A percentile compares a stretch with the other conserved stretches of the same genome.
Conservation (phyloP, 306 rosid species). For the Sicyos edulis region DNA sequence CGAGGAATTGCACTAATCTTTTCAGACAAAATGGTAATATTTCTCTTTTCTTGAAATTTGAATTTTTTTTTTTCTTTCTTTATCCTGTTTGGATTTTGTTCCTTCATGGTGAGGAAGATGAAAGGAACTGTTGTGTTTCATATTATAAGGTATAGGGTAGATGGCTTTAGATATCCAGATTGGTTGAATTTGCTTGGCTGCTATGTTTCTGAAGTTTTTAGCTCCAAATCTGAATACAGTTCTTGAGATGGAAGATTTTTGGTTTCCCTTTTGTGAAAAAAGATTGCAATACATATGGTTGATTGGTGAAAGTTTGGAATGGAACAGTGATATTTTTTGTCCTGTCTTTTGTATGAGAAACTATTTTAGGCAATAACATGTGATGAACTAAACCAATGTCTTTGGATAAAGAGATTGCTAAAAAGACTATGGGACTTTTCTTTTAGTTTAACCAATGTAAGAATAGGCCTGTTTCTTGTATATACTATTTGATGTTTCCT, state of each 20-base stretch:
- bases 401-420: neutral
- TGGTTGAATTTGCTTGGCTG: neutral
- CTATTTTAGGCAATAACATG: neutral
- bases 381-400: neutral
- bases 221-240: constrained; percentile 10
- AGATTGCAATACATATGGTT: neutral
- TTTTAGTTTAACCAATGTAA: neutral
- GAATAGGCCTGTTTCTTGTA: neutral
- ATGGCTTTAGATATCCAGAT: neutral
- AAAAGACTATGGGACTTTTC: neutral
- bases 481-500: neutral
- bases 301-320: neutral
- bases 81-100: neutral
- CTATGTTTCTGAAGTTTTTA: neutral
- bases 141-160: neutral
- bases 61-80: neutral
- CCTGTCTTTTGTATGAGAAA: neutral
- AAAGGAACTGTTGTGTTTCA: neutral
- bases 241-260: neutral
- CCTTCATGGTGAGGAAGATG: neutral
- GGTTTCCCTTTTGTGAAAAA: neutral
- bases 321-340: neutral
- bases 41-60: constrained; percentile 8
- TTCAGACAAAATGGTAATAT: constrained; percentile 57
- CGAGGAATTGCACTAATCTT: constrained; percentile 42